Percentiles rank a stretch among this genome's conserved stretches.
These are phyloP conservation scores for Leccinum boreale DNA, from an alignment of 768 basidiomycete genomes.

Conservation along the genomic window DNA sequence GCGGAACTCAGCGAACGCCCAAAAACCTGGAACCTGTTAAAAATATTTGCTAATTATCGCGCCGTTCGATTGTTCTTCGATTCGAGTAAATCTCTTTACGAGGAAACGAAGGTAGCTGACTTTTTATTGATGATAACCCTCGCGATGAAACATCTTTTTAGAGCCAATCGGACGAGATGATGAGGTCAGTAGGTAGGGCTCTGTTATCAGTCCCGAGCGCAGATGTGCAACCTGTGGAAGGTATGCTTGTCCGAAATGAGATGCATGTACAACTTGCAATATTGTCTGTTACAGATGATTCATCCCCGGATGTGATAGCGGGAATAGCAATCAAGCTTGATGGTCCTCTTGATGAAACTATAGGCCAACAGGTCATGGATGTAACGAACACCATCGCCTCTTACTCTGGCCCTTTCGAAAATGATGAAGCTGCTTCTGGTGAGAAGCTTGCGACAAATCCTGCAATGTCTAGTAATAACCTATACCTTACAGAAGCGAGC, in stretches of 20 bases:
- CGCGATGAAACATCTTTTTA: background rate
- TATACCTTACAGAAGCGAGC: too few species aligned
- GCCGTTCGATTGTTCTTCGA: constrained; percentile 1
- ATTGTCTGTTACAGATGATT: background rate
- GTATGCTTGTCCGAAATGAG: background rate
- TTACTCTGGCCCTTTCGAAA: background rate
- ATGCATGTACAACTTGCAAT: background rate
- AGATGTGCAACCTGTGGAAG: background rate
- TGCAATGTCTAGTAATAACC: too few species aligned
- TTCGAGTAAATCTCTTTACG: background rate
- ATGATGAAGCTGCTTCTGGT: constrained; percentile 1
- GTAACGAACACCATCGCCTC: background rate
- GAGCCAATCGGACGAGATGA: constrained; percentile 9
- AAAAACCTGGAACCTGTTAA: background rate
- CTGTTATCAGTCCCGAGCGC: constrained; percentile 1
- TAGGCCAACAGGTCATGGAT: background rate
- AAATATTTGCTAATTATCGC: constrained; percentile 1
- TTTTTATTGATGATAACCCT: background rate
- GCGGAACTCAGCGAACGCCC: background rate
- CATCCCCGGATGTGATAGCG: background rate
- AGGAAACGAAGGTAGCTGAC: constrained; percentile 2
- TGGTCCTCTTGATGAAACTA: constrained; percentile 5
- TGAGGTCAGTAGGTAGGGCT: background rate
- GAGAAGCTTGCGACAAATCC: background rate
- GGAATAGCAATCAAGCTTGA: constrained; percentile 9